Percentiles rank a stretch among this genome's conserved stretches.
These are phyloP conservation scores for Centaurea solstitialis DNA, from an alignment of 129 eudicot species.

Conservation along the genomic window DNA sequence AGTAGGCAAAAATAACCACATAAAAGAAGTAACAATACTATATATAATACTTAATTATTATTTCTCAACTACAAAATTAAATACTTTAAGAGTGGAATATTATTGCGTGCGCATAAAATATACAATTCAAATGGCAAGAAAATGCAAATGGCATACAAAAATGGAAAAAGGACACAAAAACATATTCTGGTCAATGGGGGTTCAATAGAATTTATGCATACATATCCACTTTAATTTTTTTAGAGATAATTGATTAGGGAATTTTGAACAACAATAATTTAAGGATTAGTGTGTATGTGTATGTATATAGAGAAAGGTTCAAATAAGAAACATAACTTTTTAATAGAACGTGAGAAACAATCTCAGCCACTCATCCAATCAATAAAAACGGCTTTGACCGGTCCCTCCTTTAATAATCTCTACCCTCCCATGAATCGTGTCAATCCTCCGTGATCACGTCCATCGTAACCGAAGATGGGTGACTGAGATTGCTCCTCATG, in stretches of 20 bases:
- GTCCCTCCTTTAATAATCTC: no score
- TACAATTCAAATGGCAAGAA: constrained; percentile 15
- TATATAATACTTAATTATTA: neutral
- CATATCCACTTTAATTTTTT: constrained; percentile 21
- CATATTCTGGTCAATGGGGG: constrained; percentile 14
- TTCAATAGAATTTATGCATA: constrained; percentile 22
- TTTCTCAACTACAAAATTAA: constrained; percentile 14
- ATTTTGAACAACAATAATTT: neutral
- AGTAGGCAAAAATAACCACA: no score
- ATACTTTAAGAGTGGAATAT: neutral
- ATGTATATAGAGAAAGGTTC: no score
- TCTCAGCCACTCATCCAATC: no score
- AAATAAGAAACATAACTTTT: no score
- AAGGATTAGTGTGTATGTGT: no score
- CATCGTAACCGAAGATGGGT: no score
- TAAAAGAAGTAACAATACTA: neutral
- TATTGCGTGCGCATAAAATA: constrained; percentile 10
- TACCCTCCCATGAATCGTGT: no score
- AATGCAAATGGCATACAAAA: constrained; percentile 18
- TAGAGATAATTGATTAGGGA: constrained; percentile 2
- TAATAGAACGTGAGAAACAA: no score
- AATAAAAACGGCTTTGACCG: no score
- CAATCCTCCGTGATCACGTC: no score
- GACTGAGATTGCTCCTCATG: no score
- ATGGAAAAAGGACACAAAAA: constrained; percentile 13